These are phyloP conservation scores for Fusarium austroafricanum DNA, from an alignment of 2,329 filamentous ascomycete genomes.

Conservation along the genomic window DNA sequence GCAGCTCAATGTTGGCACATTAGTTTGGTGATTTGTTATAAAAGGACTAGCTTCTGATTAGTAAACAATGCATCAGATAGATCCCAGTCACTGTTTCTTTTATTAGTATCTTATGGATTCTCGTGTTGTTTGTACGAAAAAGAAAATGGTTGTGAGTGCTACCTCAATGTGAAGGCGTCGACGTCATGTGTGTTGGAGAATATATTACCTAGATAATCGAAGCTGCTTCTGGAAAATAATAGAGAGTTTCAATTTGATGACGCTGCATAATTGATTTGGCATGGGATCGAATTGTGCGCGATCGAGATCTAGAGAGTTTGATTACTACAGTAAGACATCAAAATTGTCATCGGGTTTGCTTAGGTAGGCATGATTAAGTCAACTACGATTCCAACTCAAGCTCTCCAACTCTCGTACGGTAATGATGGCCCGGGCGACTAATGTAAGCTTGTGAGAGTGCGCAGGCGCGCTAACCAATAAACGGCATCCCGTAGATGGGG, in stretches of 20 bases:
- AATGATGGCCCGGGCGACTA: neutral
- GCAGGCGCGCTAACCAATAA: constrained; percentile 1
- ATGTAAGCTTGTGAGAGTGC: neutral
- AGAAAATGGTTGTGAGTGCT: neutral
- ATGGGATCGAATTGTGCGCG: neutral
- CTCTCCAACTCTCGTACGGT: neutral
- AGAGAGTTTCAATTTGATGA: neutral
- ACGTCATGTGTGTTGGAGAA: constrained; percentile 12
- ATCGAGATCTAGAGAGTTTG: constrained; percentile 19
- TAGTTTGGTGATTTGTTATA: neutral
- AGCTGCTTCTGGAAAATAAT: constrained; percentile 16
- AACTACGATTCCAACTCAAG: neutral
- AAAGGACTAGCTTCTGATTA: neutral
- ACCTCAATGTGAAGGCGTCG: neutral
- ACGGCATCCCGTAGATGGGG: neutral
- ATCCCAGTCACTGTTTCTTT: constrained; percentile 2
- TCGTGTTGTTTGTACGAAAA: constrained; percentile 27
- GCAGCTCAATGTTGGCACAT: neutral
- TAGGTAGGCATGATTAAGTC: constrained; percentile 34
- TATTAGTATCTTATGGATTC: constrained; percentile 14
- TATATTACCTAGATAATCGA: neutral
- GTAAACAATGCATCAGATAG: neutral
- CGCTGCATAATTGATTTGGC: constrained; percentile 34
- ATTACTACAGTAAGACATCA: neutral
- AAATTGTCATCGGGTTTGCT: constrained; percentile 15